Evolutionary conservation across 163 green algal species (phyloP), one percentile per base, ranked within the genome.

Genomic region (Volvox carteri): DNA sequence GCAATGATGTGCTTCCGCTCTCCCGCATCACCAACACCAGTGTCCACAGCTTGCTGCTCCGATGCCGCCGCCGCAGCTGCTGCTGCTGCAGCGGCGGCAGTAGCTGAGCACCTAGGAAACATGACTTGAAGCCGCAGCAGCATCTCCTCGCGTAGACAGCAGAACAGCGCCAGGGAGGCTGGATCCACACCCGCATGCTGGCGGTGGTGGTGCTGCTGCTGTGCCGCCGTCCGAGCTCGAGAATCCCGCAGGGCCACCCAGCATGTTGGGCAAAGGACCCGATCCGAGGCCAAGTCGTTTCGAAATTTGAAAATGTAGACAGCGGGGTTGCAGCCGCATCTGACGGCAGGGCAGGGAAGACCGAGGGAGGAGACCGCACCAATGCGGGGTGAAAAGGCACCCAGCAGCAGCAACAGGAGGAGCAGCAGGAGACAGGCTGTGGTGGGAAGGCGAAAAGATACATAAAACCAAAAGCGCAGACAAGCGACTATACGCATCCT

Each of bases 251-350:
- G 81, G n/a, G 68, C 62, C 33, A 79, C 33, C 23, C 50, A 70
- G 33, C 81, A 87, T 5, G 67, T 23, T 12, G 67, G 46, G 41
- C 81, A 87, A 35, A 87, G 33, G 1, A 50, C 46, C 21, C 9
- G 33, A 11, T 87, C 81, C 0, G 81, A 80, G 12, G 5, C 23
- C 46, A 87, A 33, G 21, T 87, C 50, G 11, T 11, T 9, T 12
- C 35, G 21, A 1, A 25, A 12, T 44, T 80, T 79, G 65, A 73
- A 79, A 0, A 80, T 30, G 48, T 87, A 87, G 21, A 87, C 67
- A 11, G 81, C 81, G 14, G 81, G 46, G 81, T 87, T 87, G 62
- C 46, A 35, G 30, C 81, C 81, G 48, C 81, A 87, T 2, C 81
- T 87, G 44, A 37, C 41, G 18, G 6, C 16, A 11, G 18, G 60